phyloP scores from a whole-genome alignment of 2,329 filamentous ascomycete genomes.

The Ustulina deusta region DNA sequence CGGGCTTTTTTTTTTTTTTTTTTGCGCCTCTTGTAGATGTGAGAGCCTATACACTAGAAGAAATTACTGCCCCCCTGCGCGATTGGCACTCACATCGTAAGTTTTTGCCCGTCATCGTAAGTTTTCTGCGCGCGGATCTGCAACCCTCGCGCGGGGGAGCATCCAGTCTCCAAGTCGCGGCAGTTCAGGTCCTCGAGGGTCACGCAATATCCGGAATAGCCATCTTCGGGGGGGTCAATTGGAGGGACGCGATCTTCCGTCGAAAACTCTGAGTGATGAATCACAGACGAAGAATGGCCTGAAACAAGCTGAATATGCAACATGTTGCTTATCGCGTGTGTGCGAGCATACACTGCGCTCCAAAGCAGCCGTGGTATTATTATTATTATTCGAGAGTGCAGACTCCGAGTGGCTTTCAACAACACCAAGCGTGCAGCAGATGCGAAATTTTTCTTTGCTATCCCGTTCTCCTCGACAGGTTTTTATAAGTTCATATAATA shows the following conservation, averaged over 20 bases:
- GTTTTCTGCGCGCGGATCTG: conserved; percentile 1
- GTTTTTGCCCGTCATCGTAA: neutral
- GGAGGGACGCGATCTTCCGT: too few species aligned
- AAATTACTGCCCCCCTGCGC: neutral
- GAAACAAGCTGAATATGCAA: neutral
- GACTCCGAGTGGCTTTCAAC: neutral
- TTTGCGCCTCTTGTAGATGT: too few species aligned
- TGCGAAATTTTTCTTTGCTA: neutral
- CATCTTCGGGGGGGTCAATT: too few species aligned
- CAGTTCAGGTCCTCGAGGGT: conserved; percentile 23
- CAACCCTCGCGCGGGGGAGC: conserved; percentile 17
- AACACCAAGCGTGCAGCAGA: neutral
- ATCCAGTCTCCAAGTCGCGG: conserved; percentile 31
- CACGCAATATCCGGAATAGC: neutral
- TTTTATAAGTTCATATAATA: neutral
- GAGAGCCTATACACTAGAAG: too few species aligned
- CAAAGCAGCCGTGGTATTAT: neutral
- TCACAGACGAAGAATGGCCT: neutral
- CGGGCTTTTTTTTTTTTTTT: too few species aligned
- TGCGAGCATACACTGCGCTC: neutral
- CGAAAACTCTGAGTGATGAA: neutral
- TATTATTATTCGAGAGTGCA: too few species aligned
- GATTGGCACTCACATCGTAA: neutral
- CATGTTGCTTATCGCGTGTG: neutral
- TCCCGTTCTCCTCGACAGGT: neutral